Evolutionary conservation across 257 asterid genomes (phyloP).

Genomic region (Petunia secreta): DNA sequence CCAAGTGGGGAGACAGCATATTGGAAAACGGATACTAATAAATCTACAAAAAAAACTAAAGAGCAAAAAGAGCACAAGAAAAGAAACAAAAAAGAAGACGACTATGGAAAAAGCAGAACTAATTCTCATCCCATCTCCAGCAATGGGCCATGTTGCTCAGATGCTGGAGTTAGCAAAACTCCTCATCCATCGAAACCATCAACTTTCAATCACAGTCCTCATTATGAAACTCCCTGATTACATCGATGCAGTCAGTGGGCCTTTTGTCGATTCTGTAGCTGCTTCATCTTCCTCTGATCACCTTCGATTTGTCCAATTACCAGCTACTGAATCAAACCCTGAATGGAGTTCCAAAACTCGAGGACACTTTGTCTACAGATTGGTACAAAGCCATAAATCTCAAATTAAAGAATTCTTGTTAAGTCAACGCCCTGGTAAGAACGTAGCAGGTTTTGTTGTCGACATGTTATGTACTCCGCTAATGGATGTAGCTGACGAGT

Average conservation of each 20-base stretch:
- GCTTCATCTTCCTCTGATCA: conserved; percentile 30
- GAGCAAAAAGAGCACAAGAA: not conserved
- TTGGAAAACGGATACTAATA: not conserved
- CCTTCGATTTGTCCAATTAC: conserved; percentile 57
- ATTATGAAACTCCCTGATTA: conserved; percentile 15
- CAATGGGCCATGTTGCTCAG: conserved; percentile 67
- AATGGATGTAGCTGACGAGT: conserved; percentile 57
- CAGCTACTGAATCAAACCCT: conserved; percentile 47
- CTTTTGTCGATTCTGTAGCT: conserved; percentile 49
- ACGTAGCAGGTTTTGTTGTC: conserved; percentile 43
- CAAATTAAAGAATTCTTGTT: conserved; percentile 46
- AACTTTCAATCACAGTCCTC: conserved; percentile 20
- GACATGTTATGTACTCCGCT: conserved; percentile 73
- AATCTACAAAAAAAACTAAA: not conserved
- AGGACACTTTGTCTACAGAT: conserved; percentile 56
- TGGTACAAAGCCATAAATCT: conserved; percentile 48
- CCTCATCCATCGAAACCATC: not conserved
- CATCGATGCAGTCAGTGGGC: conserved; percentile 24
- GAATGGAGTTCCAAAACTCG: conserved; percentile 69
- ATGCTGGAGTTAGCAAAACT: conserved; percentile 25
- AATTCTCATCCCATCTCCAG: conserved; percentile 66
- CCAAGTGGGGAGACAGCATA: not conserved
- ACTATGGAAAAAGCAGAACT: conserved; percentile 32
- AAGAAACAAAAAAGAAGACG: not conserved
- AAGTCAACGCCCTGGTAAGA: not conserved